These are phyloP conservation scores for Phalaenopsis equestris DNA, from an alignment of 106 monocot genomes.

Conservation along the genomic window DNA sequence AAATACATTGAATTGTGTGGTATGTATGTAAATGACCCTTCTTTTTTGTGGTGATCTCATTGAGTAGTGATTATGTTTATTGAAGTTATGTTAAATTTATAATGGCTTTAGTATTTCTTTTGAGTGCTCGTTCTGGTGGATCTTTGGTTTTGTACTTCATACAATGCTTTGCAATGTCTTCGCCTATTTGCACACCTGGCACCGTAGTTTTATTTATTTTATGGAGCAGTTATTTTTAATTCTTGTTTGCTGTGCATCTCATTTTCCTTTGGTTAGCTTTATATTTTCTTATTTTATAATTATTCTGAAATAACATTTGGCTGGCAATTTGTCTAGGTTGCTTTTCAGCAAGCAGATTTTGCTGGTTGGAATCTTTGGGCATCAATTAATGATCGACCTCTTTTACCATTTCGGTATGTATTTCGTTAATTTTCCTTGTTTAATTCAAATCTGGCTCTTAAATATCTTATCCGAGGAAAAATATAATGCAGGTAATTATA, in stretches of 20 bases:
- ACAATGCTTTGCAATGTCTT: no score
- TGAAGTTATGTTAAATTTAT: not conserved
- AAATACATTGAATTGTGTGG: no score
- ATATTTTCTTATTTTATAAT: no score
- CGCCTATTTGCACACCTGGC: no score
- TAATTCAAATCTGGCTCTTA: not conserved
- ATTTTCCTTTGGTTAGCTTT: no score
- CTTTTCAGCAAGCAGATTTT: constrained; percentile 97
- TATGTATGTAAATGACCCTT: no score
- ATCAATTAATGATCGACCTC: constrained; percentile 83
- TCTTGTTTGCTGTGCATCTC: no score
- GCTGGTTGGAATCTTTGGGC: constrained; percentile 98
- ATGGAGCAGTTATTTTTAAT: no score
- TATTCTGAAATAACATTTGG: not conserved
- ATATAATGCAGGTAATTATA: not conserved
- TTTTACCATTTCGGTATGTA: constrained; percentile 85
- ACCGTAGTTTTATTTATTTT: no score
- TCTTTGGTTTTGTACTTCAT: no score
- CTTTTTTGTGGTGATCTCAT: not conserved
- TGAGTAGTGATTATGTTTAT: not conserved
- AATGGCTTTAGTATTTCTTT: not conserved
- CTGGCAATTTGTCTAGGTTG: constrained; percentile 43
- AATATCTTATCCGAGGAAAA: no score
- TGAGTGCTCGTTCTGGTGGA: no score
- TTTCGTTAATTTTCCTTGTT: not conserved